phyloP scores from a whole-genome alignment of 352 stramenopile species.

The Peronospora farinosa region DNA sequence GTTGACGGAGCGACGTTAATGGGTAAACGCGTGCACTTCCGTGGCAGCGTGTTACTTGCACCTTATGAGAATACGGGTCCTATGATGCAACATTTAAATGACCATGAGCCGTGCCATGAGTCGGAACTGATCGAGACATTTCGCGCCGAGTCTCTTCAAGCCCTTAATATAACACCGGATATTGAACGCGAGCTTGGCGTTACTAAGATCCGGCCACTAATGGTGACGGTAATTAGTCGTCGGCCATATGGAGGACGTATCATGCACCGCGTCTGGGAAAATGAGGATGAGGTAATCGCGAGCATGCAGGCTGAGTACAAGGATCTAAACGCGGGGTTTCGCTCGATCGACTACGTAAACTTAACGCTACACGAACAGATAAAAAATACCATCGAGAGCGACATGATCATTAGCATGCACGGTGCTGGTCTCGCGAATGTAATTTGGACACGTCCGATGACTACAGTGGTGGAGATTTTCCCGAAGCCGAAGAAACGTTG shows the following conservation, averaged over 20 bases:
- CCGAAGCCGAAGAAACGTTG: conserved; percentile 42
- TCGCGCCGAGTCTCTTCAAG: conserved; percentile 28
- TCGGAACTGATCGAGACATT: conserved; percentile 52
- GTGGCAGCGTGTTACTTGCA: conserved; percentile 40
- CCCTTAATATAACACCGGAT: conserved; percentile 25
- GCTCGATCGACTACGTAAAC: conserved; percentile 60
- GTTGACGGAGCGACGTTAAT: conserved; percentile 30
- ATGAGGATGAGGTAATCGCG: conserved; percentile 48
- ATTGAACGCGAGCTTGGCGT: conserved; percentile 20
- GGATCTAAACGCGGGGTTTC: conserved; percentile 33
- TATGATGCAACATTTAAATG: conserved; percentile 67
- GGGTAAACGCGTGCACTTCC: conserved; percentile 34
- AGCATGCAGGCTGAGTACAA: conserved; percentile 41
- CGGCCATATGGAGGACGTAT: conserved; percentile 40
- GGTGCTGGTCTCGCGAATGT: conserved; percentile 77
- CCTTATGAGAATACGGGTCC: conserved; percentile 48
- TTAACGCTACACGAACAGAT: conserved; percentile 60
- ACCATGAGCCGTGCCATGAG: conserved; percentile 49
- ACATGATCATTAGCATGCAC: conserved; percentile 81
- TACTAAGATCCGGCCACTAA: conserved; percentile 15
- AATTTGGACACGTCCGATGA: conserved; percentile 46
- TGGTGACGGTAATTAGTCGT: conserved; percentile 60
- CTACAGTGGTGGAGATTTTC: conserved; percentile 71
- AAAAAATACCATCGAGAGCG: conserved; percentile 47
- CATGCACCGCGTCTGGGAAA: conserved; percentile 58